Conservation (phyloP, 352 stramenopile genomes). For the Globisporangium polare region DNA sequence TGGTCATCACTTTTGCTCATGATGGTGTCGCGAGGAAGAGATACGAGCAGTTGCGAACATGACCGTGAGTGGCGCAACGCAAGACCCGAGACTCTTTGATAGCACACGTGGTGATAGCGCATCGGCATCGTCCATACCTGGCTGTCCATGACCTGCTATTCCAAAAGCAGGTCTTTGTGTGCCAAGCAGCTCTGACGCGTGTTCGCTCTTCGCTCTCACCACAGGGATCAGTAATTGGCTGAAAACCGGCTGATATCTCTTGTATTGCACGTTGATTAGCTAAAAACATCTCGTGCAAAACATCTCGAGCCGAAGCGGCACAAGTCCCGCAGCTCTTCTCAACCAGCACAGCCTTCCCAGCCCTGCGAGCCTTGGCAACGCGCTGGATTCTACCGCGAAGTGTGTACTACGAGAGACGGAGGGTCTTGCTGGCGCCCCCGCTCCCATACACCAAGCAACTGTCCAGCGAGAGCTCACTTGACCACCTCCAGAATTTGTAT, state of each 20-base stretch:
- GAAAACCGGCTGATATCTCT: background rate
- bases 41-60: slow-evolving; percentile 5
- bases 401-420: too few relatives aligned
- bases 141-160: too few relatives aligned
- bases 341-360: too few relatives aligned
- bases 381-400: too few relatives aligned
- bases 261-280: background rate
- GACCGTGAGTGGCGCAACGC: background rate
- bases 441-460: too few relatives aligned
- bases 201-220: background rate
- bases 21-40: background rate
- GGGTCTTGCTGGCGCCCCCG: too few relatives aligned
- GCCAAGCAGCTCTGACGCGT: background rate
- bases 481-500: too few relatives aligned
- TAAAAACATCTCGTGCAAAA: background rate
- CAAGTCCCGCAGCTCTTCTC: background rate
- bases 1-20: background rate
- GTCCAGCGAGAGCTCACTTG: too few relatives aligned
- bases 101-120: background rate
- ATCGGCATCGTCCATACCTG: too few relatives aligned
- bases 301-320: too few relatives aligned
- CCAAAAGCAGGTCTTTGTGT: too few relatives aligned
- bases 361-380: too few relatives aligned
- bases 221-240: background rate
- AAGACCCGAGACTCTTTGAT: background rate